A percentile compares a stretch with the other conserved stretches of the same genome.
These are phyloP conservation scores for Dictyostelium capitatum DNA, from an alignment of 78 protist genomes.

Conservation along the genomic window DNA sequence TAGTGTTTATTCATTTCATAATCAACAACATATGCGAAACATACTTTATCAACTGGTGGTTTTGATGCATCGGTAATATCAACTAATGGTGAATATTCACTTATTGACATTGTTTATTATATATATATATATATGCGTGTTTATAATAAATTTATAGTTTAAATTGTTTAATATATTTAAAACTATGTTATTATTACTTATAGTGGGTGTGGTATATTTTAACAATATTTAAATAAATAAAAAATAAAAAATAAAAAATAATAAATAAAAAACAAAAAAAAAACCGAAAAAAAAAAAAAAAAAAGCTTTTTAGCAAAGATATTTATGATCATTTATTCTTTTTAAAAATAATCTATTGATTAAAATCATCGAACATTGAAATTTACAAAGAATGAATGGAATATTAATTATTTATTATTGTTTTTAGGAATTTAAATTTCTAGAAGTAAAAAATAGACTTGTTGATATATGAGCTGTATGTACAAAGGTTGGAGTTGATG, in stretches of 20 bases:
- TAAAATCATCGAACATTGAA: too few relatives aligned
- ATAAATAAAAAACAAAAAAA: background rate
- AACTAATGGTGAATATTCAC: slow-evolving; percentile 38
- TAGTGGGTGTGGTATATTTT: background rate
- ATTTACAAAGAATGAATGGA: too few relatives aligned
- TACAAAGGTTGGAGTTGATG: too few relatives aligned
- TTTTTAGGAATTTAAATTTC: too few relatives aligned
- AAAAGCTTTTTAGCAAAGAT: background rate
- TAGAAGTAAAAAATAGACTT: too few relatives aligned
- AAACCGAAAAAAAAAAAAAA: background rate
- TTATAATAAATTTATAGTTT: background rate
- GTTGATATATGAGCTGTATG: too few relatives aligned
- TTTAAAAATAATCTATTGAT: too few relatives aligned
- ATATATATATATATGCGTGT: background rate
- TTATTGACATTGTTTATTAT: background rate
- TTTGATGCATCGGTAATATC: background rate
- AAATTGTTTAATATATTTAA: background rate
- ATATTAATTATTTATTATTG: too few relatives aligned
- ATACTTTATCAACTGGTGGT: slow-evolving; percentile 33
- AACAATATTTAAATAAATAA: background rate
- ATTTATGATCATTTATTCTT: too few relatives aligned
- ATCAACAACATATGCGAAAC: background rate
- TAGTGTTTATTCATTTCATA: background rate
- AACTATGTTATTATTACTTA: background rate
- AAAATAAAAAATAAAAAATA: background rate